Base-by-base conservation (phyloP, 2,329 filamentous ascomycete genomes). In the Myriosclerotinia scirpicola region DNA sequence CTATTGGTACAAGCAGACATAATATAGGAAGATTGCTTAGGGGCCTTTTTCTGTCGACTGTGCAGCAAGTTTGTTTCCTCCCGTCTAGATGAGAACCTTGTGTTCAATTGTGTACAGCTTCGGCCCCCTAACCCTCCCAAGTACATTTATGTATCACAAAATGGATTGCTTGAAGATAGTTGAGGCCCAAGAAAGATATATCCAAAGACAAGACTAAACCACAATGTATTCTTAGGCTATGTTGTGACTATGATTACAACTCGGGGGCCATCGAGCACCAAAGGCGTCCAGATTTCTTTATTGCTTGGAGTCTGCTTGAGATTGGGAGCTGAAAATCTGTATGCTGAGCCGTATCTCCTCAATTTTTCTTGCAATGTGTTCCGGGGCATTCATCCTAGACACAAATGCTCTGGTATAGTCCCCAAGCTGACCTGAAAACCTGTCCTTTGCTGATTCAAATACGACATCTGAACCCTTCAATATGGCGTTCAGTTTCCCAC, bases 381-480 rank as follows among this genome's bases (percentile, higher is more conserved):
- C 38, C 8, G 20, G 36, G 9, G 17, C 20, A 42, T 58, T 40
- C 22, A 22, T 14, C 34, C 40, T 26, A 20, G 40, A 40, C 34
- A 58, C 54, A 58, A n/a, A n/a, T 22, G 54, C 9, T 9, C 14
- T 42, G 20, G 40, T 12, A 26, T n/a, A 6, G 26, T 17, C 34
- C 8, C 44, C 38, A 59, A 40, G 22, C 17, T 20, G n/a, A 9
- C 15, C 38, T 59, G 22, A 26, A 46, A 44, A 22, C 9, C 20
- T 15, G 36, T 22, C 40, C 30, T 26, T 58, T 42, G 11, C 12
- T 42, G 14, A 9, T 26, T 58, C 22, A 44, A 42, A 42, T 14
- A 44, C 20, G 20, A 20, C 36, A 44, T 58, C 15, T 22, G 54
- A 58, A 58, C 54, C 54, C 22, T 44, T 38, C 15, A 58, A 40